Percentiles rank a stretch among this genome's conserved stretches.
phyloP scores from a whole-genome alignment of 2,329 filamentous ascomycete genomes.

The Botrytis elliptica region DNA sequence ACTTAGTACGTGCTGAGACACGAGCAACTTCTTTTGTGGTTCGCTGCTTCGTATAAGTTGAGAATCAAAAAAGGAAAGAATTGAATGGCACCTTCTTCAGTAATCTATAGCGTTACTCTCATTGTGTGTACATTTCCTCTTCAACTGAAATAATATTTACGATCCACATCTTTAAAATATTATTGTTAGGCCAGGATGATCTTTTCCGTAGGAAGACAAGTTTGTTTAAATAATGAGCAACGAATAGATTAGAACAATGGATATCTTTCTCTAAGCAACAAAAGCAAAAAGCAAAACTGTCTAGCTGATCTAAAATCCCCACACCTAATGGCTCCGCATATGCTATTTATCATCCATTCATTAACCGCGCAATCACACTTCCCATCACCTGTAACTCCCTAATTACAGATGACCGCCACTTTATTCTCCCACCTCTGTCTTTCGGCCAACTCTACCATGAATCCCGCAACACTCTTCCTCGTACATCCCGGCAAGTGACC shows the following conservation, averaged over 20 bases:
- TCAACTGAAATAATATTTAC: background rate
- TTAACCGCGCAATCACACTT: background rate
- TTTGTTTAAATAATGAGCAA: background rate
- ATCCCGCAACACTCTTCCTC: slow-evolving; percentile 43
- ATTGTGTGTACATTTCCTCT: no score
- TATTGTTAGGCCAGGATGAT: background rate
- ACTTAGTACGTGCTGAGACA: background rate
- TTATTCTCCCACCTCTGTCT: background rate
- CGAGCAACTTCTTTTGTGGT: background rate
- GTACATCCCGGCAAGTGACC: slow-evolving; percentile 24
- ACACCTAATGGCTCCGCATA: background rate
- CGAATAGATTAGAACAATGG: background rate
- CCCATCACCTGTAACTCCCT: background rate
- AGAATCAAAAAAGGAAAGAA: background rate
- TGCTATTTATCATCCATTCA: background rate
- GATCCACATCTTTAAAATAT: no score
- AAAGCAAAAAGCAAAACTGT: background rate
- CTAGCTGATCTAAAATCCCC: background rate
- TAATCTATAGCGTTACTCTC: background rate
- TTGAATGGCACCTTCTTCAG: background rate
- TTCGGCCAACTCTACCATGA: slow-evolving; percentile 42
- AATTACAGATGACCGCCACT: slow-evolving; percentile 21
- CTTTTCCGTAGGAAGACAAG: no score
- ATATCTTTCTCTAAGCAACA: slow-evolving; percentile 11
- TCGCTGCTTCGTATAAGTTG: background rate